Evolutionary conservation across 371 early-diverging fungal genomes (phyloP).

Genomic region (Smittium mucronatum): DNA sequence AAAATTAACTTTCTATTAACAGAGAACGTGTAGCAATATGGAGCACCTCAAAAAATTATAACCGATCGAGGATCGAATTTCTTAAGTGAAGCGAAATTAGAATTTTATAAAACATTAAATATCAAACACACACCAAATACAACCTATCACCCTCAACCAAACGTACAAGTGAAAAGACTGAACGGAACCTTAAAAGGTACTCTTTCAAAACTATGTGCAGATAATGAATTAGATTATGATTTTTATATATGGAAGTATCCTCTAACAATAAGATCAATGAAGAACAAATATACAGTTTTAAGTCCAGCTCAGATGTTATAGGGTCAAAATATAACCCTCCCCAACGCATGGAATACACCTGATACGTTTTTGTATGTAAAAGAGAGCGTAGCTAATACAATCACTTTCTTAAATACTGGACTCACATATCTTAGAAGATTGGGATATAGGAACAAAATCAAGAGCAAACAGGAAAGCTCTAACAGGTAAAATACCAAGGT

Average conservation of each 20-base stretch:
- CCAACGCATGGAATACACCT: neutral
- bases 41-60: neutral
- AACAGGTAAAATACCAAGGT: neutral
- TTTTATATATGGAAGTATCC: neutral
- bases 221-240: neutral
- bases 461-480: neutral
- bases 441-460: neutral
- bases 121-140: constrained; percentile 2
- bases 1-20: neutral
- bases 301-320: constrained; percentile 1
- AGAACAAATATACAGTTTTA: neutral
- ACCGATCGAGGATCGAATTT: constrained; percentile 6
- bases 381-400: neutral
- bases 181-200: constrained; percentile 1
- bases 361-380: neutral
- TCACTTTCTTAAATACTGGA: neutral
- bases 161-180: constrained; percentile 5
- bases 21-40: neutral
- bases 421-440: neutral
- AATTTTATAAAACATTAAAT: neutral
- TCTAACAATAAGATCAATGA: neutral
- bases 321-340: neutral
- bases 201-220: neutral
- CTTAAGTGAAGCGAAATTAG: neutral
- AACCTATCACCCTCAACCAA: constrained; percentile 3